Evolutionary conservation across 345 rosid genomes (phyloP).

Genomic region (Heritiera fomes): DNA sequence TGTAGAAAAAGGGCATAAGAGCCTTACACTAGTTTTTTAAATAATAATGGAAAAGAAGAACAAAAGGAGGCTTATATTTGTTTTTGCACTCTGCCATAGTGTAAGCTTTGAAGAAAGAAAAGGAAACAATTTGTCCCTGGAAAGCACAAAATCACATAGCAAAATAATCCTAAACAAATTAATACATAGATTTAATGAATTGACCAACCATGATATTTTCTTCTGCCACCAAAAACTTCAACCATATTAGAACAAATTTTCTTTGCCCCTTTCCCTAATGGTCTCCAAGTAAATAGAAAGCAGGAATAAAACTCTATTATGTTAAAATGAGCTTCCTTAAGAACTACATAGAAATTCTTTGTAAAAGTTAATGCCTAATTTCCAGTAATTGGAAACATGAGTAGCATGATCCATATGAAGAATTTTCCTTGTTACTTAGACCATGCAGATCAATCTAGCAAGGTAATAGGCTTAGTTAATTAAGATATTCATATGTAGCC

Average conservation of each 20-base stretch:
- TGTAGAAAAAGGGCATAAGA: not conserved
- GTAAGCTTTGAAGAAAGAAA: not conserved
- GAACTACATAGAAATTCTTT: not conserved
- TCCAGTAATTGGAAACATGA: not conserved
- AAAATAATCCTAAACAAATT: slow-evolving; percentile 6
- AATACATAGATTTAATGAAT: not conserved
- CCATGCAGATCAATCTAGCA: not conserved
- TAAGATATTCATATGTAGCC: not conserved
- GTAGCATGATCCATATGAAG: not conserved
- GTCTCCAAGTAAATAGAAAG: slow-evolving; percentile 2
- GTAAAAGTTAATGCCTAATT: not conserved
- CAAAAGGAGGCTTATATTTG: not conserved
- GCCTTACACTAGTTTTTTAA: not conserved
- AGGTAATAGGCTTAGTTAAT: too few species aligned
- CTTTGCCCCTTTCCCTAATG: not conserved
- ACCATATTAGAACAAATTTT: not conserved
- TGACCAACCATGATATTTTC: not conserved
- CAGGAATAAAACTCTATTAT: not conserved
- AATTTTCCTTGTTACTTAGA: not conserved
- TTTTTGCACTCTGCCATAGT: not conserved
- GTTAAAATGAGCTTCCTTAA: not conserved
- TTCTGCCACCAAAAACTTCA: not conserved
- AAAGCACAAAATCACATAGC: not conserved
- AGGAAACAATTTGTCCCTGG: not conserved
- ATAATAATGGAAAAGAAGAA: not conserved